Evolutionary conservation across 805 yeast species (phyloP), one percentile per base, ranked within the genome.

Genomic region (Wickerhamiella brachini): DNA sequence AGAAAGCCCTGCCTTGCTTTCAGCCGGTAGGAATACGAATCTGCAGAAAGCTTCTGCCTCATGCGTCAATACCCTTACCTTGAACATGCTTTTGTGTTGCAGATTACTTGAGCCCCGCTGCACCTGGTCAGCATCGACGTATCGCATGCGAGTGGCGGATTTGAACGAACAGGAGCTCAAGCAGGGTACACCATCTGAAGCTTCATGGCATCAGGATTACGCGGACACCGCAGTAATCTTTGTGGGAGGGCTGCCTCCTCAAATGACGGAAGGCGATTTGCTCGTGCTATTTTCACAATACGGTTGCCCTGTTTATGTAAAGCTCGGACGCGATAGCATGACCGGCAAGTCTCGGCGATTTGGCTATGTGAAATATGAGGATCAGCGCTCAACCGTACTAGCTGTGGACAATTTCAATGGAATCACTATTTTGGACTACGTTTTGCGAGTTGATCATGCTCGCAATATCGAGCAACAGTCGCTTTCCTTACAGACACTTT

Each of bases 351-450:
- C 86, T 1, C 72, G 74, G 50, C 93, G 95, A 6, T 85, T 81
- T 70, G 93, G 83, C 3, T 88, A 80, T 68, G 65, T 90, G 56
- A 85, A 86, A 64, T 90, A 85, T 60, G 90, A 83, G 57, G 86
- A 85, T 58, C 85, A 80, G 65, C 70, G 83, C 48, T 83, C 94
- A 1, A 79, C 95, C 18, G 75, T 86, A 0, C 69, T 90, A 24
- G 95, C 97, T 0, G 81, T 90, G 2, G 97, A 90, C 65, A 90
- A 90, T 62, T 71, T 90, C 55, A 85, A 86, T 62, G 95, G 95
- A 1, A 64, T 71, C 0, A 13, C 18, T 17, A 47, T 54, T 23
- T 17, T 45, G 21, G 53, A 24, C 23, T 22, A 29, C 23, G n/a
- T 12, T 34, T 15, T 45, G 13, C 10, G 31, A 12, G 38, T 45